Conservation (phyloP, 768 basidiomycete genomes). For the Mycena kentingensis region DNA sequence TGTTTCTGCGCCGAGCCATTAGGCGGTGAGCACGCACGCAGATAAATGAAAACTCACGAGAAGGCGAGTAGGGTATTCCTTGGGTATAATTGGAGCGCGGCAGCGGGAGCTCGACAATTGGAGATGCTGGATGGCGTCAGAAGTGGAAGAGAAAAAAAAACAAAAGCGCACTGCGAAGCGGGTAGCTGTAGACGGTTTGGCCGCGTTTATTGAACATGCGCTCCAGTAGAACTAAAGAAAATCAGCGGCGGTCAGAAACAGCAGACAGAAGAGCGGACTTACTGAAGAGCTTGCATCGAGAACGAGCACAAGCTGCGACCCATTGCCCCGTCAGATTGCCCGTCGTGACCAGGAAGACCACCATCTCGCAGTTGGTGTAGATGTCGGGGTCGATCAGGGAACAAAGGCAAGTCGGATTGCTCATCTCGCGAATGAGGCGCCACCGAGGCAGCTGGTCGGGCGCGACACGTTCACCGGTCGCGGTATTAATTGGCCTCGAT, state of each 20-base stretch:
- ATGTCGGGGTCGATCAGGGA: background rate
- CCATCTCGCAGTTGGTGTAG: background rate
- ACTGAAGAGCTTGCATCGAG: background rate
- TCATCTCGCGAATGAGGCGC: background rate
- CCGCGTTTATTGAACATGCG: background rate
- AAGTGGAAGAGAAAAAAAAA: background rate
- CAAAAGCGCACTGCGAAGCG: background rate
- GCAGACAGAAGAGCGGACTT: background rate
- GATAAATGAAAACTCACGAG: too few relatives aligned
- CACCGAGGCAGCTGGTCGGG: too few relatives aligned
- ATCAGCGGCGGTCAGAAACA: background rate
- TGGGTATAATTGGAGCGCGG: background rate
- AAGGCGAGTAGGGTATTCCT: too few relatives aligned
- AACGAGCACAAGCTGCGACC: background rate
- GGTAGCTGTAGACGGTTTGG: background rate
- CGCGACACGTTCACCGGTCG: too few relatives aligned
- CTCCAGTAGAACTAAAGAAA: background rate
- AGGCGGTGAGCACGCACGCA: too few relatives aligned
- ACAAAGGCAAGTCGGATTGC: background rate
- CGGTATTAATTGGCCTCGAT: too few relatives aligned
- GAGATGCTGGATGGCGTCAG: too few relatives aligned
- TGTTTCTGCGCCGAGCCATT: too few relatives aligned
- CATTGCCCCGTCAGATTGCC: background rate
- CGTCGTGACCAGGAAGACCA: background rate
- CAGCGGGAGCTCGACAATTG: background rate